Percentiles rank a stretch among this genome's conserved stretches.
These are phyloP conservation scores for Alternaria conjuncta DNA, from an alignment of 2,329 filamentous ascomycete species.

Conservation along the genomic window DNA sequence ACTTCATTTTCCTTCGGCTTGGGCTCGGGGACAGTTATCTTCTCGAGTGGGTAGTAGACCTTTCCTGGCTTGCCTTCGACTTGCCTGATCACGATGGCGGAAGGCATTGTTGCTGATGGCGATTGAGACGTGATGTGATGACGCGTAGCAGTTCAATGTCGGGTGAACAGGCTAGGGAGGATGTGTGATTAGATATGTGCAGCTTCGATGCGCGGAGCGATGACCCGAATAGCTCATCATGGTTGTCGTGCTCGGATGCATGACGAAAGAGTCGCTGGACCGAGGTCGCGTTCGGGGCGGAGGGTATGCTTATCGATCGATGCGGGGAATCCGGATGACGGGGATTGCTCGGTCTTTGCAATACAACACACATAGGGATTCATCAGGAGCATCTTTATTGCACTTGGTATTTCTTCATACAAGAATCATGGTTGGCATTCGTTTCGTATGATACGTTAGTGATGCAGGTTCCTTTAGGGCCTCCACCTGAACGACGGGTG, in stretches of 20 bases:
- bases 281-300: slow-evolving; percentile 12
- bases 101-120: slow-evolving; percentile 50
- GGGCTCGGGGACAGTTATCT: slow-evolving; percentile 37
- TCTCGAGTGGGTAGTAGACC: slow-evolving; percentile 76
- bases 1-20: slow-evolving; percentile 43
- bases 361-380: background rate
- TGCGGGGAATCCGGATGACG: slow-evolving; percentile 15
- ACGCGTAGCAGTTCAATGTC: background rate
- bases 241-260: slow-evolving; percentile 12
- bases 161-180: background rate
- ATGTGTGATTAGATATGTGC: background rate
- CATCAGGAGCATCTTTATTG: background rate
- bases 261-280: slow-evolving; percentile 14
- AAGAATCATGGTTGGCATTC: background rate
- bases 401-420: background rate
- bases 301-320: background rate
- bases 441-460: too few relatives aligned
- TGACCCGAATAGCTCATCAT: background rate
- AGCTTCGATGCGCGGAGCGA: background rate
- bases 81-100: slow-evolving; percentile 69
- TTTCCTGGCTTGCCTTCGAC: slow-evolving; percentile 83
- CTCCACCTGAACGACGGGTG: slow-evolving; percentile 71
- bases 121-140: background rate
- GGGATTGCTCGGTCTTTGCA: background rate
- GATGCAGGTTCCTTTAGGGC: slow-evolving; percentile 34